phyloP scores from a whole-genome alignment of 257 asterid species.

The Coffea canephora region DNA sequence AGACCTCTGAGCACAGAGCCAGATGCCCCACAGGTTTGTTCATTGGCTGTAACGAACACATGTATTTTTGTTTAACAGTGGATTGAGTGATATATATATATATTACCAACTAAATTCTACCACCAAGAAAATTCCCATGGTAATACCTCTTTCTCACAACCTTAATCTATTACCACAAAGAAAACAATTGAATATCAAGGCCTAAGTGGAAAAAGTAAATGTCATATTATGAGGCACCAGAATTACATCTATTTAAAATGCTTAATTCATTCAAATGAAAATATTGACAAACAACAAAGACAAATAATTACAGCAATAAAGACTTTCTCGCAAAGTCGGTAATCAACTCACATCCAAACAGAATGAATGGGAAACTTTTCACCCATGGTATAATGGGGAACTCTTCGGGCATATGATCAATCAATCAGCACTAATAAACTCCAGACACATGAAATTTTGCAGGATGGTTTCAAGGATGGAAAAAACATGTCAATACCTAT shows the following conservation, averaged over 20 bases:
- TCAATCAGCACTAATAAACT: background rate
- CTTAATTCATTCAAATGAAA: background rate
- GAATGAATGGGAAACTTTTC: background rate
- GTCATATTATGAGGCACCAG: background rate
- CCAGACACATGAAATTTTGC: no score
- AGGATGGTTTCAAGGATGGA: no score
- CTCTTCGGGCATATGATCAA: no score
- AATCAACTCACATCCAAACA: background rate
- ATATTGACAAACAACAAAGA: background rate
- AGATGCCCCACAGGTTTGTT: background rate
- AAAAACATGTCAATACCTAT: background rate
- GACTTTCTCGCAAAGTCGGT: background rate
- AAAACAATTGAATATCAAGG: background rate
- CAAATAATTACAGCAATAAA: background rate
- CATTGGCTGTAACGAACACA: background rate
- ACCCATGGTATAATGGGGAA: background rate
- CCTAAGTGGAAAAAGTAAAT: no score
- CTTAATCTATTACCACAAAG: background rate
- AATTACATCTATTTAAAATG: background rate
- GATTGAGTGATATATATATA: no score
- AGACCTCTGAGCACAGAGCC: background rate
- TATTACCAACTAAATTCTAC: no score
- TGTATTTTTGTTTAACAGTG: no score
- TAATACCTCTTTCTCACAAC: background rate
- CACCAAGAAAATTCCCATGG: background rate